A percentile compares a stretch with the other conserved stretches of the same genome.
Evolutionary conservation across 2,329 filamentous ascomycete species (phyloP).

Genomic region (Salinomyces thailandicus): DNA sequence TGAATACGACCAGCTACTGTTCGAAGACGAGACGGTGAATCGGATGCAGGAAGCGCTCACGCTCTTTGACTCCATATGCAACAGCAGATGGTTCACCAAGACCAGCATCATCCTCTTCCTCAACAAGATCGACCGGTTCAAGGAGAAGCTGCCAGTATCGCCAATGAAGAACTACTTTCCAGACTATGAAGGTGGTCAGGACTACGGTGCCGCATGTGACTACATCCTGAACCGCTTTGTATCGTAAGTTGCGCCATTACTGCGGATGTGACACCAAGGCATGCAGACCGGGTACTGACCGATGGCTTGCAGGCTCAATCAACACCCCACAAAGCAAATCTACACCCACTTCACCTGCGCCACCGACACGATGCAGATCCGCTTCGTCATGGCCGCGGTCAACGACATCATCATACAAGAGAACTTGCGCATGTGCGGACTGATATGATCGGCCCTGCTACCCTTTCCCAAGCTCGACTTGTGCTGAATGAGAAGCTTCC

Average conservation of each 20-base stretch:
- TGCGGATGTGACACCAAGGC: neutral
- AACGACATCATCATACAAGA: conserved; percentile 99
- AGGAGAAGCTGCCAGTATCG: conserved; percentile 62
- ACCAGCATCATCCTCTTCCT: conserved; percentile 63
- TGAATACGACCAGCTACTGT: conserved; percentile 90
- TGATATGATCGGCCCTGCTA: conserved; percentile 61
- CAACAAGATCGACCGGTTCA: conserved; percentile 67
- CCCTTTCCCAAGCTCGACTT: neutral
- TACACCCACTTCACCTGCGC: conserved; percentile 99
- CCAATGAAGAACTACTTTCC: conserved; percentile 70
- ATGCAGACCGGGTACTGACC: conserved; percentile 9
- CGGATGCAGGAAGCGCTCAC: conserved; percentile 64
- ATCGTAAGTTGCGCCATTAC: conserved; percentile 22
- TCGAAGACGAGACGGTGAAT: conserved; percentile 82
- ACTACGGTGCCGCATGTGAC: conserved; percentile 92
- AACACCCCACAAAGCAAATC: conserved; percentile 98
- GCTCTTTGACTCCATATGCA: conserved; percentile 62
- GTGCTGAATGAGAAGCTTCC: neutral
- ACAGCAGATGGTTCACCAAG: conserved; percentile 63
- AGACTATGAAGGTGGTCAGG: conserved; percentile 81
- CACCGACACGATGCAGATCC: conserved; percentile 96
- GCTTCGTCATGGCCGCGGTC: conserved; percentile 98
- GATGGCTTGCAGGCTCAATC: conserved; percentile 55
- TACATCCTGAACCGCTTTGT: conserved; percentile 99
- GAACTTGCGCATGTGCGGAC: conserved; percentile 90